Percentiles rank a stretch among this genome's conserved stretches.
Conservation (phyloP, 495 filamentous ascomycete species). For the Neurospora tetrasperma region DNA sequence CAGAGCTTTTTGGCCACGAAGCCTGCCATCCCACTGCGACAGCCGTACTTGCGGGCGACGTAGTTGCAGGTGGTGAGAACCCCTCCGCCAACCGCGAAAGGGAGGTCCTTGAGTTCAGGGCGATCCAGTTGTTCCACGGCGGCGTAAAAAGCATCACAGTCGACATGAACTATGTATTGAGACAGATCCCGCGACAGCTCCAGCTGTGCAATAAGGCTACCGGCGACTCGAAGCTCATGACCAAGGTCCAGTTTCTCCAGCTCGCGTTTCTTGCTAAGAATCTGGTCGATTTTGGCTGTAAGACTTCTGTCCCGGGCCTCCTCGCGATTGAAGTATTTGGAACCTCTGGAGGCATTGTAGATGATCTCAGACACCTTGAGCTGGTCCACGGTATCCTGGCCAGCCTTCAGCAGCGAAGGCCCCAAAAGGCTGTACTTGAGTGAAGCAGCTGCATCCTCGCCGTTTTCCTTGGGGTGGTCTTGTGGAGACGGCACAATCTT, state of each 20-base stretch:
- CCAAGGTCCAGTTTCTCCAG: constrained; percentile 69
- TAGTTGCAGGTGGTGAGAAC: constrained; percentile 93
- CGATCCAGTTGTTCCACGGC: constrained; percentile 88
- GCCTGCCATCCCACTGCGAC: constrained; percentile 86
- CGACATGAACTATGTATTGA: constrained; percentile 80
- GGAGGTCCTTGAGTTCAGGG: constrained; percentile 78
- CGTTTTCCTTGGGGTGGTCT: neutral
- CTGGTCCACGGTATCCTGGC: constrained; percentile 91
- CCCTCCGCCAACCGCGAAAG: constrained; percentile 88
- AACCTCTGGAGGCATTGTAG: constrained; percentile 92
- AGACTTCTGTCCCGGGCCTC: constrained; percentile 71
- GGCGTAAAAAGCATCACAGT: constrained; percentile 87
- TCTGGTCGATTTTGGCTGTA: constrained; percentile 77
- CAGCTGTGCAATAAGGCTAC: constrained; percentile 71
- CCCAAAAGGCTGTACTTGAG: constrained; percentile 67
- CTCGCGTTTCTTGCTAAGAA: constrained; percentile 63
- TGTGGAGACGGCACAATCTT: neutral
- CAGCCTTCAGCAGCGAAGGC: constrained; percentile 87
- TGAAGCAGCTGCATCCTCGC: constrained; percentile 19
- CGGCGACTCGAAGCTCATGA: constrained; percentile 60
- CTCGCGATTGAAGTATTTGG: constrained; percentile 93
- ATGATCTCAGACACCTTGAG: constrained; percentile 93
- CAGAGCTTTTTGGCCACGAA: constrained; percentile 95
- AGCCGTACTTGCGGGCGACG: constrained; percentile 77
- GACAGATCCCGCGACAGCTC: constrained; percentile 70